Percentiles rank a stretch among this genome's conserved stretches.
Evolutionary conservation across 371 early-diverging fungal genomes (phyloP).

Genomic region (Quaeritorhiza haematococci): DNA sequence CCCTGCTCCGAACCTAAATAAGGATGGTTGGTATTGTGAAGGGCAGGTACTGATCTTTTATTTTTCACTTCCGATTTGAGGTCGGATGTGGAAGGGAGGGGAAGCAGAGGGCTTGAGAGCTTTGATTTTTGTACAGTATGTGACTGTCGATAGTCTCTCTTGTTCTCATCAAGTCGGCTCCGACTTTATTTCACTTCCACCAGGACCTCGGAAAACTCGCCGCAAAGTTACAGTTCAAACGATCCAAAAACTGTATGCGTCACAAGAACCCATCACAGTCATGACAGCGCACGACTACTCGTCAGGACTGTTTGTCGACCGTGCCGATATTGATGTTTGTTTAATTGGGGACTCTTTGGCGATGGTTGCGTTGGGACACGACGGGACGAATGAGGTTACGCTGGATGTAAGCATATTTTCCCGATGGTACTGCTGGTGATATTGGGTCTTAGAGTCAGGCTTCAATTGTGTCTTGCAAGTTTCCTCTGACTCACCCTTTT

Average conservation of each 20-base stretch:
- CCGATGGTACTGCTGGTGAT: neutral
- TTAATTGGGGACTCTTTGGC: constrained; percentile 94
- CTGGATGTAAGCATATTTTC: constrained; percentile 57
- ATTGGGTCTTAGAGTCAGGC: no score
- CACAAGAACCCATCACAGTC: constrained; percentile 63
- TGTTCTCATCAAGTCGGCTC: no score
- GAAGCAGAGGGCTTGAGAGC: no score
- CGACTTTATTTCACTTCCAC: no score
- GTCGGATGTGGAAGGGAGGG: no score
- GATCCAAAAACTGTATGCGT: constrained; percentile 64
- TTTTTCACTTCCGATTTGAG: no score
- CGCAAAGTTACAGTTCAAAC: constrained; percentile 81
- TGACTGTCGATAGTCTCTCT: no score
- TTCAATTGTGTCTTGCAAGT: neutral
- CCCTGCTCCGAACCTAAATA: no score
- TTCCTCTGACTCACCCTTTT: constrained; percentile 4
- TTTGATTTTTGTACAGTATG: no score
- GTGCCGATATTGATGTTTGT: constrained; percentile 75
- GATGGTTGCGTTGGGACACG: constrained; percentile 90
- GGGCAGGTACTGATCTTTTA: no score
- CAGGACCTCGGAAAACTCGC: constrained; percentile 11
- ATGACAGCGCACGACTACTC: constrained; percentile 76
- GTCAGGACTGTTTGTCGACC: constrained; percentile 75
- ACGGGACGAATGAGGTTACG: constrained; percentile 79
- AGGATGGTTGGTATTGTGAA: no score